A percentile compares a stretch with the other conserved stretches of the same genome.
These are phyloP conservation scores for Fragaria nilgerrensis DNA, from an alignment of 306 rosid species.

Conservation along the genomic window DNA sequence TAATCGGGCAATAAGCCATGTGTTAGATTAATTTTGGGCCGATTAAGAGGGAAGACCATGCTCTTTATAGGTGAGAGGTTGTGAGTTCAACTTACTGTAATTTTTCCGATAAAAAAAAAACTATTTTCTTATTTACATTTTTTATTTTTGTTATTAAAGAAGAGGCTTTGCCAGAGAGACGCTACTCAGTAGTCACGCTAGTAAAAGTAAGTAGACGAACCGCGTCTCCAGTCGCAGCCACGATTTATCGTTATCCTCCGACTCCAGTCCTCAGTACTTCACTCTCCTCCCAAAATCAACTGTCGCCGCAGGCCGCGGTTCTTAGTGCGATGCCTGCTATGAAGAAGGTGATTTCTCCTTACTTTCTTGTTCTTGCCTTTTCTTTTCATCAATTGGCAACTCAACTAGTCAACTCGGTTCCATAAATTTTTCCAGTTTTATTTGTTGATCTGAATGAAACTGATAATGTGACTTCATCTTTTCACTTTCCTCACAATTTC, in stretches of 20 bases:
- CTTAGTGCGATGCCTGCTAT: constrained; percentile 48
- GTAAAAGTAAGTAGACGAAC: not conserved
- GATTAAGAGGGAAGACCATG: too few species aligned
- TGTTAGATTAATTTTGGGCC: too few species aligned
- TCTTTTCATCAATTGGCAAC: not conserved
- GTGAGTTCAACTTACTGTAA: too few species aligned
- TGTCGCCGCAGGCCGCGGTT: not conserved
- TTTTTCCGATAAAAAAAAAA: too few species aligned
- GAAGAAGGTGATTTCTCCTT: constrained; percentile 49
- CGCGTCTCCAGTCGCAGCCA: not conserved
- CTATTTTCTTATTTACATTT: too few species aligned
- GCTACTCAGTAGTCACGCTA: too few species aligned
- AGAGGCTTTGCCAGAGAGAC: too few species aligned
- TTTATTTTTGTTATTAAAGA: too few species aligned
- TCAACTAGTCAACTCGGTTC: not conserved
- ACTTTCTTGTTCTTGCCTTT: not conserved
- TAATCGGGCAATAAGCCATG: too few species aligned
- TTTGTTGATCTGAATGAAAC: not conserved
- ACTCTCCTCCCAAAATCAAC: not conserved
- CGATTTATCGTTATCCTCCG: not conserved
- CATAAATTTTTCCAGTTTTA: not conserved
- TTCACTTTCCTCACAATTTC: too few species aligned
- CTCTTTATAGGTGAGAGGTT: too few species aligned
- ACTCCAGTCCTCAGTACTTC: not conserved
- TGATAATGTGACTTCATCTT: not conserved